A percentile compares a stretch with the other conserved stretches of the same genome.
Conservation (phyloP, 306 rosid species). For the Pterocarpus macrocarpus region DNA sequence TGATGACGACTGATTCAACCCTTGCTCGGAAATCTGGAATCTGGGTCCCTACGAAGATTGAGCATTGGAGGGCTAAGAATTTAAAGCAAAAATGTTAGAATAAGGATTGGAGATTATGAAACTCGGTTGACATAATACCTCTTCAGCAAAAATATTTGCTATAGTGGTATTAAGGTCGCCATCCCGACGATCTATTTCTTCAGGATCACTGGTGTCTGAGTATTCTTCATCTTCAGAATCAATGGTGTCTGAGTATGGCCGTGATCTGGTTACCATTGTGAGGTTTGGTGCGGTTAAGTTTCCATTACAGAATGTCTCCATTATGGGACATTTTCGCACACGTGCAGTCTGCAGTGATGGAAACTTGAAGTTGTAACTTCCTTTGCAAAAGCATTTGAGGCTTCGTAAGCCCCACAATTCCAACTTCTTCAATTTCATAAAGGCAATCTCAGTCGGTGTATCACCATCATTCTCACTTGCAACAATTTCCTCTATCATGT, state of each 20-base stretch:
- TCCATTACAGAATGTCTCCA: constrained; percentile 6
- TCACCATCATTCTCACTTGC: not conserved
- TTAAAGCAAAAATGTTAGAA: not conserved
- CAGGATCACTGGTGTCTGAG: no score
- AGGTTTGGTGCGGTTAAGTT: not conserved
- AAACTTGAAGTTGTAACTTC: not conserved
- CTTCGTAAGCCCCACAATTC: not conserved
- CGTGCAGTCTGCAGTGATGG: not conserved
- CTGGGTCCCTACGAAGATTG: no score
- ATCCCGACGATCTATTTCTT: not conserved
- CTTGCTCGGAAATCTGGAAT: not conserved
- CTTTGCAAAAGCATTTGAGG: constrained; percentile 21
- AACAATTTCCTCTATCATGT: not conserved
- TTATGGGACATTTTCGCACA: not conserved
- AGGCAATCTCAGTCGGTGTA: not conserved
- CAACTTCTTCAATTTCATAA: not conserved
- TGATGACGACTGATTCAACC: not conserved
- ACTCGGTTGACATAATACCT: not conserved
- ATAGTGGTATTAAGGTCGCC: constrained; percentile 33
- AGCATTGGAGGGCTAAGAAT: not conserved
- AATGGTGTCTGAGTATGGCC: no score
- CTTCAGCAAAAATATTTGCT: not conserved
- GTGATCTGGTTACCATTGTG: not conserved
- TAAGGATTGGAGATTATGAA: not conserved
- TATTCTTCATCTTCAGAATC: no score